Base-by-base conservation (phyloP, 2,329 filamentous ascomycete species). In the Paraphoma sp. region DNA sequence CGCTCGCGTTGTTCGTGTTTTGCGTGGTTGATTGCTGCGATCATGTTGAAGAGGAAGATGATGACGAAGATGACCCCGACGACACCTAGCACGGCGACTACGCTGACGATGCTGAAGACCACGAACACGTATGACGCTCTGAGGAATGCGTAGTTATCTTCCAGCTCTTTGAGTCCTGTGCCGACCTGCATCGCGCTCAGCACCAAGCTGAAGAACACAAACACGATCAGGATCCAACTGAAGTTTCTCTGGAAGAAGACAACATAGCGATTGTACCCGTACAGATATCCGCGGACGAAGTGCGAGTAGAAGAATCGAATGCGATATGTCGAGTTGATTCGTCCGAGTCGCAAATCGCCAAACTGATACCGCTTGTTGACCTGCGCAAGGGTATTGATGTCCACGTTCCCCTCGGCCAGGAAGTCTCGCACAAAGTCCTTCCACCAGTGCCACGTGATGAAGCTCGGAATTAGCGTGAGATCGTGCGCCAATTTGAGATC, bases 171-270 rank as follows among this genome's bases (percentile, higher is more conserved):
- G 1, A 75, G 59, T 4, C 67, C 64, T 0, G 67, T 67, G 6
- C 75, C 75, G 7, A 78, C 75, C 47, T 77, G 75, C 75, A 78
- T 78, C 1, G 75, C 75, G 1, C 70, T 69, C 7, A 77, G 57
- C 4, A 76, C 72, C 4, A 78, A 56, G 5, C 65, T 68, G 54
- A 78, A 73, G 62, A 75, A 76, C 2, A 76, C 74, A 42, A 76
- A 76, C 5, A 76, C 67, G 31, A 75, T 62, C 8, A 77, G 62
- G 3, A 77, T 71, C 73, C 73, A 77, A 17, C 62, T 60, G 48
- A 76, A 75, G 42, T 76, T 76, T 14, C 75, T 70, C 57, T 76
- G 68, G 57, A 78, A 76, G 60, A 76, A 78, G 23, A 74, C 69
- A 4, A 69, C 72, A 50, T 78, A 78, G 54, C 74, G 72, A 40